A percentile compares a stretch with the other conserved stretches of the same genome.
phyloP scores from a whole-genome alignment of 306 rosid species.

The Castanea mollissima region DNA sequence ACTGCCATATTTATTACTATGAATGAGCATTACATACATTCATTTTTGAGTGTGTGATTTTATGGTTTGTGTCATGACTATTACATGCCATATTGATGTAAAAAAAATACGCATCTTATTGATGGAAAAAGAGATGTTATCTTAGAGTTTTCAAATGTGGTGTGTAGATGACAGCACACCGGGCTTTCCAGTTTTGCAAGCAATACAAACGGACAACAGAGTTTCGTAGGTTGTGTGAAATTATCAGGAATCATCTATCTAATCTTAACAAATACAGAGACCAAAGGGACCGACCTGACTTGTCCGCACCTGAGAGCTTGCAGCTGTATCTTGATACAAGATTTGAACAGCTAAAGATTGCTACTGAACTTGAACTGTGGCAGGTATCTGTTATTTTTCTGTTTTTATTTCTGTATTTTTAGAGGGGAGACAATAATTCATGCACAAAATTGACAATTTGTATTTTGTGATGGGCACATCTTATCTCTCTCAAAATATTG shows the following conservation, averaged over 20 bases:
- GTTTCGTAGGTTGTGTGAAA: conserved; percentile 91
- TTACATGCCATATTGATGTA: background rate
- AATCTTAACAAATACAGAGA: conserved; percentile 92
- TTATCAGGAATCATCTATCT: conserved; percentile 80
- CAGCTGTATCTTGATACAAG: conserved; percentile 93
- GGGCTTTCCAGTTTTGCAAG: conserved; percentile 99
- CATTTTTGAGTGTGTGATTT: background rate
- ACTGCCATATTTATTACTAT: background rate
- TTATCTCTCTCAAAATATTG: background rate
- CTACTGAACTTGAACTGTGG: conserved; percentile 95
- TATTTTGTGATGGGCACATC: background rate
- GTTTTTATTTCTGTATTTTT: background rate
- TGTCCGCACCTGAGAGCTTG: conserved; percentile 86
- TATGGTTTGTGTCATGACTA: background rate
- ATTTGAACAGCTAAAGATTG: conserved; percentile 94
- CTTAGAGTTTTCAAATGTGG: conserved; percentile 1
- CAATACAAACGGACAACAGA: conserved; percentile 92
- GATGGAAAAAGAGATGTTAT: background rate
- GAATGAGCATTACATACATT: background rate
- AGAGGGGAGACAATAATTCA: background rate
- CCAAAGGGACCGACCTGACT: conserved; percentile 92
- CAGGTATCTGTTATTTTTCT: conserved; percentile 51
- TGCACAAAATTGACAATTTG: background rate
- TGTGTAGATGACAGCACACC: conserved; percentile 98
- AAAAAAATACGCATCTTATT: background rate